Base-by-base conservation (phyloP, 208 protist genomes). In the Leishmania aethiopica region DNA sequence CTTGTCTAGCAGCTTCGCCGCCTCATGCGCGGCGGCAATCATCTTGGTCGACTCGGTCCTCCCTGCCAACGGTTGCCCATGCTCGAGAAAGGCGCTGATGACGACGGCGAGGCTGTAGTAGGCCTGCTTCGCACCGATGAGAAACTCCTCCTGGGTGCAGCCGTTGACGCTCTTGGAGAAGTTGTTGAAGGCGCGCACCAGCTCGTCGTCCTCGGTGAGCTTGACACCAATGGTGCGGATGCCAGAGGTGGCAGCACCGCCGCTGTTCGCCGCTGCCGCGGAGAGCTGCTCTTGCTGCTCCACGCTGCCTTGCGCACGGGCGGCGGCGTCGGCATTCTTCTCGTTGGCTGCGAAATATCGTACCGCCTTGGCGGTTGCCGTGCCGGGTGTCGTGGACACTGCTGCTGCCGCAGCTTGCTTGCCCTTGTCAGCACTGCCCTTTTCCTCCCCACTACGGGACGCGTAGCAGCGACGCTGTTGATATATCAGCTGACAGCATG, bases 91-190 rank as follows among this genome's bases (percentile, higher is more conserved):
- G 62, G 80, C 76, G 37, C 73, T 78, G 22, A 92, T 79, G 25
- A 96, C 75, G 17, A 91, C 84, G 17, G 87, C 90, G 6, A 91
- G 70, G 35, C 88, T 85, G 73, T 89, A 87, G 86, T 97, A 97
- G 6, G 91, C 88, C 79, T 97, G 92, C 75, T 92, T 85, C 69
- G 81, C 88, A 28, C 94, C 94, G 11, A 86, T 47, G 15, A 95
- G 47, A 64, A 97, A 92, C 71, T 95, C 92, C 17, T 89, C 86
- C 51, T 84, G 79, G 51, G 80, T 90, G 74, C 92, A 95, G 13
- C 85, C 89, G 62, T 86, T 88, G 3, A 89, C 84, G 22, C 71
- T 69, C 19, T 84, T 74, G 7, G 91, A 77, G 80, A 92, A 97
- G 75, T 55, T 82, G 42, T 92, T 85, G 85, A 90, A 96, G 37